A percentile compares a stretch with the other conserved stretches of the same genome.
These are phyloP conservation scores for Neonectria sp. DNA, from an alignment of 2,329 filamentous ascomycete genomes.

Conservation along the genomic window DNA sequence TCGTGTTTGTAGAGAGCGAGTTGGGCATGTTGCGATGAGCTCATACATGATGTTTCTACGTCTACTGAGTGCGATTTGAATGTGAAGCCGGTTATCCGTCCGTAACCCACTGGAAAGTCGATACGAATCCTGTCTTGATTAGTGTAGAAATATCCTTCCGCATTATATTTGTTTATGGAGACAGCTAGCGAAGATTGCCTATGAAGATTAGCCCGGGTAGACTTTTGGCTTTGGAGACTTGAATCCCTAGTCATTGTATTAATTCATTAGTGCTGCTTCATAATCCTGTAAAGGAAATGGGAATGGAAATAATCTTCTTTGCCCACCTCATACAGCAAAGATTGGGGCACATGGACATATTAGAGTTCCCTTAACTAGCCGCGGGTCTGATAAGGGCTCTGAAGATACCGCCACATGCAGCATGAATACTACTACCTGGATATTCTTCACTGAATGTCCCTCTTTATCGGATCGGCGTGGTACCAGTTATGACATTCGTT, in stretches of 20 bases:
- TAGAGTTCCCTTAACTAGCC: background rate
- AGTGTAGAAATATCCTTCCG: background rate
- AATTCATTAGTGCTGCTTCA: background rate
- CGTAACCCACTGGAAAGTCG: background rate
- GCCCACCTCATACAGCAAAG: background rate
- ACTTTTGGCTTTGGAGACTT: background rate
- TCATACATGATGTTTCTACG: slow-evolving; percentile 4
- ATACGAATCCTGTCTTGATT: background rate
- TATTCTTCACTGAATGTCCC: background rate
- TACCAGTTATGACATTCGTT: background rate
- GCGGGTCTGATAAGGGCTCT: background rate
- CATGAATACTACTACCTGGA: background rate
- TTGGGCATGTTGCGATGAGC: background rate
- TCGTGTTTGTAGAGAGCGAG: background rate
- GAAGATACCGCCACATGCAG: background rate
- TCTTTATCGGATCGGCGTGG: background rate
- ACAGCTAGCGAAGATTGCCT: background rate
- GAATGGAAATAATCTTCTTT: background rate
- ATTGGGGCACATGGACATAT: background rate
- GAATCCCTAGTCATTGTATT: background rate
- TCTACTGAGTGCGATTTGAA: background rate
- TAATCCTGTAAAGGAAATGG: background rate
- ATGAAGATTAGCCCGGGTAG: background rate
- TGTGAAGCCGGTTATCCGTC: background rate
- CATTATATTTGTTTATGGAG: background rate